Evolutionary conservation across 257 asterid genomes (phyloP).

Genomic region (Ocimum tenuiflorum): DNA sequence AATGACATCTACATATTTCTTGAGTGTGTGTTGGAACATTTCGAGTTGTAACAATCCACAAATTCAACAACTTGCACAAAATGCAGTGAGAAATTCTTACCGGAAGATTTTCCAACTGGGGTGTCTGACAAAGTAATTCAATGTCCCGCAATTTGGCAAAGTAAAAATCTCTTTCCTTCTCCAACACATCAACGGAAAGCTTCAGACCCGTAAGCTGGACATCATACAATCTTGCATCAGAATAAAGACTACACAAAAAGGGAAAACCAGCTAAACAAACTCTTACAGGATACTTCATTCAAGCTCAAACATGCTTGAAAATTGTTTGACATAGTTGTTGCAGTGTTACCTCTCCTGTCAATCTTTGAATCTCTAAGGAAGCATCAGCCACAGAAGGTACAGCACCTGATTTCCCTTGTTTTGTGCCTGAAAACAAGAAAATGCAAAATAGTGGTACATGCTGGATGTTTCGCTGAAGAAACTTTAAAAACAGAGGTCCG

Average conservation of each 20-base stretch:
- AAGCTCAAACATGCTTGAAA: not conserved
- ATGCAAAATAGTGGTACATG: not conserved
- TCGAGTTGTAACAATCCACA: not conserved
- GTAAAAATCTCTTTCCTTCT: constrained; percentile 91
- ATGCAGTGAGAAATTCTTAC: constrained; percentile 31
- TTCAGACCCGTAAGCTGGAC: constrained; percentile 61
- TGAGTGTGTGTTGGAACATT: not conserved
- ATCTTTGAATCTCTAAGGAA: constrained; percentile 38
- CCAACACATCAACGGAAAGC: constrained; percentile 64
- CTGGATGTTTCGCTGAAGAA: not conserved
- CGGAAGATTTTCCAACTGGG: constrained; percentile 46
- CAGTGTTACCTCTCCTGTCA: constrained; percentile 55
- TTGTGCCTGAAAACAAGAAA: constrained; percentile 32
- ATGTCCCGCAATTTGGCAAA: constrained; percentile 73
- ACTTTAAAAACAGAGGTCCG: not conserved
- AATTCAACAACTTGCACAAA: not conserved
- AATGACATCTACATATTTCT: not conserved
- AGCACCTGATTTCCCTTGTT: constrained; percentile 38
- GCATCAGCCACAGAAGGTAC: constrained; percentile 28
- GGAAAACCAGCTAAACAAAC: not conserved
- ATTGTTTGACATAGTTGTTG: not conserved
- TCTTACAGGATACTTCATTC: not conserved
- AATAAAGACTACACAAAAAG: not conserved
- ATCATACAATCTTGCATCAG: constrained; percentile 1
- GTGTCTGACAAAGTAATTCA: constrained; percentile 70